These are phyloP conservation scores for Gremmenia infestans DNA, from an alignment of 2,329 filamentous ascomycete genomes.

Conservation along the genomic window DNA sequence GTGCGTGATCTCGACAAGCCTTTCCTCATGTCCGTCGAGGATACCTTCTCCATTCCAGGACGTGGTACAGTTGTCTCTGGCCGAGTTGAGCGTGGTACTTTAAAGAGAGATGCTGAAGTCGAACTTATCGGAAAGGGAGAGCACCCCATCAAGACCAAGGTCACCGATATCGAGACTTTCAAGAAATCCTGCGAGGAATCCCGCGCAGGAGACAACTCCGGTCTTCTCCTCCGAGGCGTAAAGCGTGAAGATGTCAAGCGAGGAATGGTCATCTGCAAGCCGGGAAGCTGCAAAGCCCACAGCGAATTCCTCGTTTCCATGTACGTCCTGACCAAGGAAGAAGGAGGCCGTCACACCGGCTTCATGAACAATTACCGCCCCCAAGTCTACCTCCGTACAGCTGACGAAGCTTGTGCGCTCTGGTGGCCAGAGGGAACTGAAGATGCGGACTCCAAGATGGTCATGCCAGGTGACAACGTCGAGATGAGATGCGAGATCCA, in stretches of 20 bases:
- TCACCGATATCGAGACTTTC: constrained; percentile 99
- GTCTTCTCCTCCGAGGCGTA: constrained; percentile 90
- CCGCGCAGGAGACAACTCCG: constrained; percentile 95
- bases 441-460: constrained; percentile 68
- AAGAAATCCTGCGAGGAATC: constrained; percentile 99
- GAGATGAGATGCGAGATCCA: constrained; percentile 91
- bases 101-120: constrained; percentile 93
- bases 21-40: constrained; percentile 98
- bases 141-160: constrained; percentile 91
- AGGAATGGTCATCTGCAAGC: constrained; percentile 89
- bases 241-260: constrained; percentile 91
- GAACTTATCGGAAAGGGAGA: constrained; percentile 87
- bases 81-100: constrained; percentile 88
- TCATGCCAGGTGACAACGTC: constrained; percentile 98
- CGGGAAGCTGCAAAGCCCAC: constrained; percentile 80
- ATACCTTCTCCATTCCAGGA: constrained; percentile 83
- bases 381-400: constrained; percentile 92
- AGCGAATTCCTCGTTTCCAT: constrained; percentile 91
- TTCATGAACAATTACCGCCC: constrained; percentile 96
- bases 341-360: constrained; percentile 93
- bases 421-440: constrained; percentile 81
- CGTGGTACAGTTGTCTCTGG: constrained; percentile 96
- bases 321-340: constrained; percentile 96
- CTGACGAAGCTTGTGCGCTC: constrained; percentile 73
- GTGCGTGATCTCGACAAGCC: constrained; percentile 94